phyloP scores from a whole-genome alignment of 495 filamentous ascomycete genomes.

The Penicillium pancosmium region DNA sequence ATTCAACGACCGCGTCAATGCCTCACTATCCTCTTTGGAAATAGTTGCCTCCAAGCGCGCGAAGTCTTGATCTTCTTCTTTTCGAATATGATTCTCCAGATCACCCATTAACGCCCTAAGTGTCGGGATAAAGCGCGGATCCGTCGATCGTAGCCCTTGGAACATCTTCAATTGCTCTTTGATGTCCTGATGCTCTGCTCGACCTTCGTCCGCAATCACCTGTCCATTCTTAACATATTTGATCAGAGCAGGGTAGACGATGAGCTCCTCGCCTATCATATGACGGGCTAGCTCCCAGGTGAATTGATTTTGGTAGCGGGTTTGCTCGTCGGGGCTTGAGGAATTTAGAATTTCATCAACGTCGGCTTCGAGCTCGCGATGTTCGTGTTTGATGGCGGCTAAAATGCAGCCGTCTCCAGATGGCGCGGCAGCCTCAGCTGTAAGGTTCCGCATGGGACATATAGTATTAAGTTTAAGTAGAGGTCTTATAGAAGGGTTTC shows the following conservation, averaged over 20 bases:
- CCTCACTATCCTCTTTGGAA: conserved; percentile 36
- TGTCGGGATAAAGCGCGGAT: conserved; percentile 51
- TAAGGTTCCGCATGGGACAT: conserved; percentile 14
- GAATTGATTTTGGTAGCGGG: conserved; percentile 62
- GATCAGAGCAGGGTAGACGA: conserved; percentile 67
- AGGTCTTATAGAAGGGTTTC: not conserved
- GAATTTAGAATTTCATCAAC: conserved; percentile 56
- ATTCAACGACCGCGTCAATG: conserved; percentile 52
- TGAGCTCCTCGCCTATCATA: conserved; percentile 62
- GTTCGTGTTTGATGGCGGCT: conserved; percentile 60
- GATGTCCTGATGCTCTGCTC: conserved; percentile 59
- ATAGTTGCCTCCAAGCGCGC: conserved; percentile 53
- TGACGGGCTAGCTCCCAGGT: conserved; percentile 70
- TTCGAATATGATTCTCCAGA: conserved; percentile 56
- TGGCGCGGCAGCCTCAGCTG: conserved; percentile 9
- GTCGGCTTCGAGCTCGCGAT: conserved; percentile 59
- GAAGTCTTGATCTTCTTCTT: conserved; percentile 60
- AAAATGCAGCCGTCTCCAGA: conserved; percentile 36
- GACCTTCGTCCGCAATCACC: conserved; percentile 55
- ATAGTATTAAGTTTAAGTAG: conserved; percentile 12
- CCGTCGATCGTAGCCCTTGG: conserved; percentile 50
- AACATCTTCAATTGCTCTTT: conserved; percentile 61
- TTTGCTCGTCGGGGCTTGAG: conserved; percentile 50
- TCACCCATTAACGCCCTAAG: conserved; percentile 51
- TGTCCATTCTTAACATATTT: conserved; percentile 55